Base-by-base conservation (phyloP, 768 basidiomycete genomes). In the Coprinopsis marcescibilis region DNA sequence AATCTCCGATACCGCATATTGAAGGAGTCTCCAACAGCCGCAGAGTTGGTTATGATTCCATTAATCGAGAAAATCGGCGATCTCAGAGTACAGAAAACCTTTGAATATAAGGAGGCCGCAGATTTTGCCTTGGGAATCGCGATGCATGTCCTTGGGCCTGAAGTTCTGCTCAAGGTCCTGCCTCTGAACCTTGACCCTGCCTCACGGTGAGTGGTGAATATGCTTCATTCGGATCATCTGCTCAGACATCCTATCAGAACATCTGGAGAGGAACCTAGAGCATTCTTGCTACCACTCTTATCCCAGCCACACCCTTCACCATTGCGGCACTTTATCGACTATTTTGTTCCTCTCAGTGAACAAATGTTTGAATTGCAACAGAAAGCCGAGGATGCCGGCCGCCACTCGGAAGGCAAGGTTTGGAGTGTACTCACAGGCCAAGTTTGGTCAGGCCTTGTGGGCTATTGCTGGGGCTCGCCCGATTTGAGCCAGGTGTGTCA, bases 351-450 rank as follows among this genome's bases (percentile, higher is more conserved):
- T 14, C 67, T 98, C 40, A 96, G 93, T 39, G 94, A 97, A 63
- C 75, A 82, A 14, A 84, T 98, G 76, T 99, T 98, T 59, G 78
- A 90, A 57, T 66, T 89, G 29, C 88, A 94, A 59, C 81, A 87
- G 50, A 82, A 76, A 13, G 87, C 91, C 0, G 88, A 89, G 52
- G 68, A 72, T 5, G 84, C 83, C 45, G 80, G 77, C 11, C 79
- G 82, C 29, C 76, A 75, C 42, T 82, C 87, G 0, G 93, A 98
- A 64, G 88, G 86, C 12, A 99, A 98, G 65, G 83, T 98, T 29
- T 99, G 92, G 90, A 87, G 81, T 53, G 92, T 95, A 10, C 76
- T 98, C 36, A 82, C 97, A 19, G 83, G 85, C 8, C 96, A 99
- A 63, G 80, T 95, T 15, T 99, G 96, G 96, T 73, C 80, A 20